phyloP scores from a whole-genome alignment of 2,329 filamentous ascomycete species.

The Diaporthe sp. region DNA sequence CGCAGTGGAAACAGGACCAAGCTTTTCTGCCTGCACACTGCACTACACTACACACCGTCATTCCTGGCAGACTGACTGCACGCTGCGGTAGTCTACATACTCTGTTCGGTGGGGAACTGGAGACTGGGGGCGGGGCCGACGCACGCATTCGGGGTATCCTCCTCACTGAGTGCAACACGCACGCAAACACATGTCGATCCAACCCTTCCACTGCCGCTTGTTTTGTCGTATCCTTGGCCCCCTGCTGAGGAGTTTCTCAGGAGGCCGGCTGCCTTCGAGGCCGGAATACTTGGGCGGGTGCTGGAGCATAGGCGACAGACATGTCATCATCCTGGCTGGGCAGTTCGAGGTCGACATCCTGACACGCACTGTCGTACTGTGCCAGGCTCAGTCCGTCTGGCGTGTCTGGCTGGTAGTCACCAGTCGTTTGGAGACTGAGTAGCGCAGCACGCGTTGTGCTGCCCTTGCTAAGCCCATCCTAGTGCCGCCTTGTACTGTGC shows the following conservation, averaged over 20 bases:
- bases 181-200: conserved; percentile 11
- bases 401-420: not conserved
- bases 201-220: not conserved
- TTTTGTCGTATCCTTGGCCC: not conserved
- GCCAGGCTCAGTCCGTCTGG: not conserved
- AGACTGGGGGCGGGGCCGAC: conserved; percentile 20
- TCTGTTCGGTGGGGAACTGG: conserved; percentile 25
- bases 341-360: not conserved
- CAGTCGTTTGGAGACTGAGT: not conserved
- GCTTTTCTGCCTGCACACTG: conserved; percentile 19
- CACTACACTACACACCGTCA: not conserved
- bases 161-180: not conserved
- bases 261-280: conserved; percentile 23
- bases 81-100: not conserved
- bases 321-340: conserved; percentile 29
- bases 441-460: not conserved
- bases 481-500: conserved; percentile 6
- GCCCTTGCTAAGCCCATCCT: not conserved
- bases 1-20: conserved; percentile 14
- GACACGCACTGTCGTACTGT: conserved; percentile 11
- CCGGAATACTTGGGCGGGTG: conserved; percentile 26
- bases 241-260: conserved; percentile 16
- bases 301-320: conserved; percentile 23
- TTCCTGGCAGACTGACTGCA: not conserved
- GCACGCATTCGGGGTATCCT: not conserved